phyloP scores from a whole-genome alignment of 2,329 filamentous ascomycete species.

The Pseudogymnoascus sp. region DNA sequence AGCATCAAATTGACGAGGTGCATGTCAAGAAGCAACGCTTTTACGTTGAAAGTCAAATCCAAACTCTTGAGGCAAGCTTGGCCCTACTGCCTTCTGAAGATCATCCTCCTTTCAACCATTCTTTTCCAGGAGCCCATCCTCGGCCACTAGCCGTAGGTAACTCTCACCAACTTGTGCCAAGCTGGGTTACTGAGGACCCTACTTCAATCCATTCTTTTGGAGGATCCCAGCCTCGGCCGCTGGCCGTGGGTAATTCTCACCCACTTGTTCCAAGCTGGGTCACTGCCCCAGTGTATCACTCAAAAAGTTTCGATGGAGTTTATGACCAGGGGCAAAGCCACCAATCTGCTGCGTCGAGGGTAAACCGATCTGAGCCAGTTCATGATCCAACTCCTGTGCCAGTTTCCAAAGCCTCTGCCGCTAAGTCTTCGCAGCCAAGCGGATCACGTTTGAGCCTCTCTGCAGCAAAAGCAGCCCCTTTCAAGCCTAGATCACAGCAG shows the following conservation, averaged over 20 bases:
- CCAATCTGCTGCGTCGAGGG: background rate
- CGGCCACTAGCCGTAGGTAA: background rate
- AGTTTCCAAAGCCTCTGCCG: background rate
- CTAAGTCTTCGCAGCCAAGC: background rate
- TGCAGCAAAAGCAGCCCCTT: conserved; percentile 29
- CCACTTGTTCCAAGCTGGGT: background rate
- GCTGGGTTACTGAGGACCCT: too few species aligned
- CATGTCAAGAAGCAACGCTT: conserved; percentile 38
- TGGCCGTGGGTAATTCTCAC: background rate
- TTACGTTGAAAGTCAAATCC: conserved; percentile 31
- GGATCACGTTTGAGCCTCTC: conserved; percentile 25
- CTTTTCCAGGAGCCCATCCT: background rate
- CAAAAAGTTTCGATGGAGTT: conserved; percentile 7
- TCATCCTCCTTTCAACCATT: background rate
- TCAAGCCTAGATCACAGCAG: conserved; percentile 21
- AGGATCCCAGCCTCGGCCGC: too few species aligned
- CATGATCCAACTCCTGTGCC: background rate
- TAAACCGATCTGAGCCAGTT: conserved; percentile 10
- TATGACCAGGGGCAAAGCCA: background rate
- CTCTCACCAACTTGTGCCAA: too few species aligned
- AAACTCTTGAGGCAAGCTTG: conserved; percentile 20
- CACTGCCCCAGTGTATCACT: background rate
- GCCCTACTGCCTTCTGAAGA: conserved; percentile 6
- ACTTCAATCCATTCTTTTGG: too few species aligned
- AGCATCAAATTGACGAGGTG: conserved; percentile 53